These are phyloP conservation scores for Fragosphaeria purpurea DNA, from an alignment of 2,329 filamentous ascomycete genomes.

Conservation along the genomic window DNA sequence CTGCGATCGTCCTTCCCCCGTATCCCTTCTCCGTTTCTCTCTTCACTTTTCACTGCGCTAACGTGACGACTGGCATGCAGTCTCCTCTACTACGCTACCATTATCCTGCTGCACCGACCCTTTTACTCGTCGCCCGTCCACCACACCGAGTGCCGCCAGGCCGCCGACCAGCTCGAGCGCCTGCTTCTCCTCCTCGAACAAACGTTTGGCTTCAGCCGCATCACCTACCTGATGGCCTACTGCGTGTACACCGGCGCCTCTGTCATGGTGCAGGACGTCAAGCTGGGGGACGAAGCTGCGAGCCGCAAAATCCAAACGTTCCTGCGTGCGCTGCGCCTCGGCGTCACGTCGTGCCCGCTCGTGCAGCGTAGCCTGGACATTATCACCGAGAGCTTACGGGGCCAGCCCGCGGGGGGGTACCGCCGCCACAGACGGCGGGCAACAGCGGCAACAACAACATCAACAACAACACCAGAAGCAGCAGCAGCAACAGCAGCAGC, in stretches of 20 bases:
- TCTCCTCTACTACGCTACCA: constrained; percentile 15
- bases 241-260: constrained; percentile 24
- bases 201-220: constrained; percentile 19
- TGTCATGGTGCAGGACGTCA: constrained; percentile 19
- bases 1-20: neutral
- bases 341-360: constrained; percentile 17
- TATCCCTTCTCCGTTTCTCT: neutral
- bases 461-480: constrained; percentile 5
- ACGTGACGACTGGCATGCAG: constrained; percentile 1
- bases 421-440: neutral
- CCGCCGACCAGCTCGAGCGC: constrained; percentile 18
- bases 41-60: neutral
- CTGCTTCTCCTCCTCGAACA: constrained; percentile 19
- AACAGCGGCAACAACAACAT: constrained; percentile 2
- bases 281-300: constrained; percentile 15
- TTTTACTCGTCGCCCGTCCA: constrained; percentile 13
- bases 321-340: constrained; percentile 17
- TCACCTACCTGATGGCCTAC: constrained; percentile 24
- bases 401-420: neutral
- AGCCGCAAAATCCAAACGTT: constrained; percentile 18
- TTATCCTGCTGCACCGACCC: constrained; percentile 21
- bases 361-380: constrained; percentile 22
- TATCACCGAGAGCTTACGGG: constrained; percentile 15
- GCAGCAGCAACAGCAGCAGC: neutral
- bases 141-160: constrained; percentile 16